A percentile compares a stretch with the other conserved stretches of the same genome.
Evolutionary conservation across 768 basidiomycete species (phyloP).

Genomic region (Amanita pallidorosea): DNA sequence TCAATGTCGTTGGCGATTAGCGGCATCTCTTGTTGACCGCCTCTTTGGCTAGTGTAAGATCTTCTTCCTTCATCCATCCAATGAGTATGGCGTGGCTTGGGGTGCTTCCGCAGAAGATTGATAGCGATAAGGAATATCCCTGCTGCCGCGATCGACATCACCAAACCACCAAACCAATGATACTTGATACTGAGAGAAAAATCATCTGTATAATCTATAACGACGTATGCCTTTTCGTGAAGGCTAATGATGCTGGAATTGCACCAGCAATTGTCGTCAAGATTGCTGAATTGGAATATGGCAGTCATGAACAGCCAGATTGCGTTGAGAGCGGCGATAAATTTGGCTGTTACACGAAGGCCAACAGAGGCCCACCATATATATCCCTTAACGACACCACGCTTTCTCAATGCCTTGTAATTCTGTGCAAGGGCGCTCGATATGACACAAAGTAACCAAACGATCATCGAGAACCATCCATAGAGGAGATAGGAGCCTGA

Average conservation of each 20-base stretch:
- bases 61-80: too few relatives aligned
- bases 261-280: constrained; percentile 17
- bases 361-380: constrained; percentile 7
- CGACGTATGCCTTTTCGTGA: constrained; percentile 11
- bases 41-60: background rate
- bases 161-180: background rate
- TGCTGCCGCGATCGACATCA: background rate
- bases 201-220: constrained; percentile 8
- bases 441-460: constrained; percentile 14
- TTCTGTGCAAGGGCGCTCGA: constrained; percentile 16
- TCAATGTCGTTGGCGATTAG: too few relatives aligned
- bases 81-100: background rate
- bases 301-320: constrained; percentile 15
- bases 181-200: background rate
- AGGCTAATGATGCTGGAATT: constrained; percentile 14
- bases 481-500: constrained; percentile 9
- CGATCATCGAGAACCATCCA: constrained; percentile 12
- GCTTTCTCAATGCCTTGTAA: constrained; percentile 6
- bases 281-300: constrained; percentile 16
- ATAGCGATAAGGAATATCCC: background rate
- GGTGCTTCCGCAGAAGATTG: background rate
- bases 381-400: background rate
- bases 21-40: background rate
- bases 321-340: constrained; percentile 14
- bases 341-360: constrained; percentile 14